Evolutionary conservation across 108 stramenopile species (phyloP).

Genomic region (Nitzschia putrida): DNA sequence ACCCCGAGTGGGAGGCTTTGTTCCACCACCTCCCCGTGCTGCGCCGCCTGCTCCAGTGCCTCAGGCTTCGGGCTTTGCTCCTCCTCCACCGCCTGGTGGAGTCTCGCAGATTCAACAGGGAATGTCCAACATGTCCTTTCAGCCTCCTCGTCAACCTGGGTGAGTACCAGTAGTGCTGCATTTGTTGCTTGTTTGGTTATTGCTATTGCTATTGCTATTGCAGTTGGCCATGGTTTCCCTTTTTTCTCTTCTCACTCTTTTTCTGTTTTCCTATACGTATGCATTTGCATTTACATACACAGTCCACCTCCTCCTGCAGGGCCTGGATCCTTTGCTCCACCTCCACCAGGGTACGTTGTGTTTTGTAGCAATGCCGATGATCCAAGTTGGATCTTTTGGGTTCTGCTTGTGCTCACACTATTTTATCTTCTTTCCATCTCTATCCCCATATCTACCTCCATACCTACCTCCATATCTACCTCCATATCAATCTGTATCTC

Average conservation of each 20-base stretch:
- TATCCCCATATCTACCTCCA: neutral
- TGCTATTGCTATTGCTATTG: neutral
- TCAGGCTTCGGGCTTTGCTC: slow-evolving; percentile 36
- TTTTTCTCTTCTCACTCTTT: no score
- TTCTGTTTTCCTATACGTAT: no score
- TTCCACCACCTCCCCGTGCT: slow-evolving; percentile 30
- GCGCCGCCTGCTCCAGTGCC: slow-evolving; percentile 8
- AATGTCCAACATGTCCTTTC: slow-evolving; percentile 55
- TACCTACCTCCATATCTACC: neutral
- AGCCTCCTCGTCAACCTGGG: slow-evolving; percentile 25
- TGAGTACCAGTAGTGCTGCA: slow-evolving; percentile 7
- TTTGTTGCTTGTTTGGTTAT: neutral
- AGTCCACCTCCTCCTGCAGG: slow-evolving; percentile 15
- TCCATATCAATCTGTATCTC: neutral
- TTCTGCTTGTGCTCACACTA: neutral
- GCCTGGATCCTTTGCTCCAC: slow-evolving; percentile 15
- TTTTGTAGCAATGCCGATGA: neutral
- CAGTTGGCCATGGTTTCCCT: neutral
- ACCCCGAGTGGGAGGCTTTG: slow-evolving; percentile 32
- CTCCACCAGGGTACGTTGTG: neutral
- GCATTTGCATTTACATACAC: no score
- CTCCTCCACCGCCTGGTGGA: slow-evolving; percentile 31
- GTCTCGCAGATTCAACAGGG: slow-evolving; percentile 47
- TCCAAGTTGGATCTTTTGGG: neutral
- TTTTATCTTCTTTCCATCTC: neutral